A percentile compares a stretch with the other conserved stretches of the same genome.
These are phyloP conservation scores for Calonectria naviculata DNA, from an alignment of 2,329 filamentous ascomycete species.

Conservation along the genomic window DNA sequence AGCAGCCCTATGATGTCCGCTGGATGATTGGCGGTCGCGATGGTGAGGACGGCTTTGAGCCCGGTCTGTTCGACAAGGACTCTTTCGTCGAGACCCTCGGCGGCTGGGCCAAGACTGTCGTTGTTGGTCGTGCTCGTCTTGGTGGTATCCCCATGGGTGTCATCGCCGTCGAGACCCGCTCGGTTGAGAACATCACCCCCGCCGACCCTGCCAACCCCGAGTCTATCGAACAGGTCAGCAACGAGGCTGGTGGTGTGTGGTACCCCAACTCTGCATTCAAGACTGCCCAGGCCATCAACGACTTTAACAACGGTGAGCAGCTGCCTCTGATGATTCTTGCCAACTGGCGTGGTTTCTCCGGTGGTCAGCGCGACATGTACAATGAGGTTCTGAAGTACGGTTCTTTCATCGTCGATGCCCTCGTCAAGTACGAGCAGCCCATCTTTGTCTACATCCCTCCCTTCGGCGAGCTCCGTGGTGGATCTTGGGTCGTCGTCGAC, in stretches of 20 bases:
- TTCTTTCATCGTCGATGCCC: conserved; percentile 97
- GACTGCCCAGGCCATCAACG: conserved; percentile 97
- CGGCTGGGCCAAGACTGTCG: conserved; percentile 96
- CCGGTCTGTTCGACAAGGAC: conserved; percentile 94
- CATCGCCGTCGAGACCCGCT: conserved; percentile 94
- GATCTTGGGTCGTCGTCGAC: conserved; percentile 99
- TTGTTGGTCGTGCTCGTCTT: conserved; percentile 94
- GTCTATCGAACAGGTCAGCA: conserved; percentile 94
- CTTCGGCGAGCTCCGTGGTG: conserved; percentile 95
- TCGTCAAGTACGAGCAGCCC: conserved; percentile 98
- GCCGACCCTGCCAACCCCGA: conserved; percentile 98
- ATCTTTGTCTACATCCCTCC: conserved; percentile 99
- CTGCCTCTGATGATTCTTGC: conserved; percentile 98
- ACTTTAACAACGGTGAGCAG: conserved; percentile 99
- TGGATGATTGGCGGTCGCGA: conserved; percentile 92
- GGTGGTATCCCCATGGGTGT: conserved; percentile 99
- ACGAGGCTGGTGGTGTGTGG: conserved; percentile 98
- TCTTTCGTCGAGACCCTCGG: conserved; percentile 97
- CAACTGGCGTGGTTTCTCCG: conserved; percentile 99
- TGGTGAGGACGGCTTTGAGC: conserved; percentile 80
- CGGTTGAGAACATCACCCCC: conserved; percentile 95
- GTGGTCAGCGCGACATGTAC: conserved; percentile 99
- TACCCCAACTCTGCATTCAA: conserved; percentile 99
- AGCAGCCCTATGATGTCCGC: conserved; percentile 90
- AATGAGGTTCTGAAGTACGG: conserved; percentile 99